Evolutionary conservation across 768 basidiomycete genomes (phyloP), one percentile per base, ranked within the genome.

Genomic region (Psilocybe cyanescens): DNA sequence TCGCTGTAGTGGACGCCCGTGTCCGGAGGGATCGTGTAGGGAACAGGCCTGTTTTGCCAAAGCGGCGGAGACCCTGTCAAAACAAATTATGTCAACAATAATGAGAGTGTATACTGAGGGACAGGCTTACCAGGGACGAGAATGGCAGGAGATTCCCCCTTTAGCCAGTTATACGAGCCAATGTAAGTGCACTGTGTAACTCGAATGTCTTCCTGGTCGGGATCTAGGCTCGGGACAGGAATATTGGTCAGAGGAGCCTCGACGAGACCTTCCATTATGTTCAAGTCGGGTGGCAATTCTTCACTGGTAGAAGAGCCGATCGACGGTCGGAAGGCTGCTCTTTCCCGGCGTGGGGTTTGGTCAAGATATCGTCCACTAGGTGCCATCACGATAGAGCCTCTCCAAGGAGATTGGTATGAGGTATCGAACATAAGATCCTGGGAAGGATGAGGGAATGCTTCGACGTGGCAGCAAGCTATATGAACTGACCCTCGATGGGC

Each of bases 101-200:
- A 17, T 44, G 14, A 30, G 6, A 30, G 5, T 48, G 12, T 45
- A 17, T 29, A 24, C 44, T 31, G 19, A 17, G 14, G 28, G 31
- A 41, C 5, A 44, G 16, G 2, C 59, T 7, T 65, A 74, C 75
- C 85, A 61, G 84, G 85, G 8, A 86, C 79, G 51, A 81, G 77
- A 55, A 88, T 86, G 1, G 84, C 84, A 0, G 86, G 85, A 8
- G 70, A 67, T 0, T 69, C 62, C 0, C 73, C 33, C 49, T 71
- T 69, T 33, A 78, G 70, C 86, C 86, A 88, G 44, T 83, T 86
- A 68, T 87, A 88, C 0, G 86, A 88, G 3, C 83, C 82, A 46
- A 86, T 71, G 35, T 76, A 78, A 33, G 74, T 63, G 50, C 58
- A 69, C 47, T 71, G 59, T 16, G 52, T 60, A 8, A 68, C 51